Conservation (phyloP, 2,329 filamentous ascomycete species). For the Fusarium heterosporum region DNA sequence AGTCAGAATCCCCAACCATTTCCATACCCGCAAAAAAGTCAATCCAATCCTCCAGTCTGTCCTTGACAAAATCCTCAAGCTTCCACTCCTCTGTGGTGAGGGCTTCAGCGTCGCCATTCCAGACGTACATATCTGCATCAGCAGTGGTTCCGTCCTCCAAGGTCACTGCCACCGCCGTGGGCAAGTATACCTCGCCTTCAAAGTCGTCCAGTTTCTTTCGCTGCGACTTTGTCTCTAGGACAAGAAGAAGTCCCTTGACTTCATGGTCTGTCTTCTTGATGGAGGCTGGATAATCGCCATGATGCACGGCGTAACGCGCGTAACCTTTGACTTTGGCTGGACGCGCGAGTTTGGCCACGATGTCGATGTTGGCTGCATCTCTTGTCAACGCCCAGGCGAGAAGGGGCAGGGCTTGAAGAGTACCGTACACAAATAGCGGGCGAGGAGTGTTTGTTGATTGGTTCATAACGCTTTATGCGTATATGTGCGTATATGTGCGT, state of each 20-base stretch:
- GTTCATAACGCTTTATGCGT: too few relatives aligned
- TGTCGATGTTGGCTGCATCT: constrained; percentile 35
- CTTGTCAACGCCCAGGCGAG: constrained; percentile 49
- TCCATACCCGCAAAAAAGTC: constrained; percentile 40
- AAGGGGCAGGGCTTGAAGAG: background rate
- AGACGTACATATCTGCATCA: constrained; percentile 51
- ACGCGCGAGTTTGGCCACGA: background rate
- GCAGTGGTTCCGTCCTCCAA: constrained; percentile 28
- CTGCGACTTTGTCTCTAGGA: constrained; percentile 39
- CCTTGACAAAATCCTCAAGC: constrained; percentile 8
- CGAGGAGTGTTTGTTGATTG: too few relatives aligned
- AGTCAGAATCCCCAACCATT: constrained; percentile 17
- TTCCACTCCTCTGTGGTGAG: constrained; percentile 43
- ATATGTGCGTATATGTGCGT: too few relatives aligned
- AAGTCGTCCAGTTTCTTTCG: constrained; percentile 52
- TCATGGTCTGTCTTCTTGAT: constrained; percentile 6
- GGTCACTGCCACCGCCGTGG: constrained; percentile 13
- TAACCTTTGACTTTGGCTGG: constrained; percentile 35
- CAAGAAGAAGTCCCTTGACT: constrained; percentile 46
- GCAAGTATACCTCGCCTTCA: constrained; percentile 46
- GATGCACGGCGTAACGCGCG: constrained; percentile 15
- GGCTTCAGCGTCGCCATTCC: constrained; percentile 36
- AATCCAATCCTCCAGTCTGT: constrained; percentile 48
- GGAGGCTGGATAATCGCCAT: constrained; percentile 44
- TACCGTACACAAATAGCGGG: background rate